Evolutionary conservation across 2,329 filamentous ascomycete species (phyloP).

Genomic region (Fusarium keratoplasticum): DNA sequence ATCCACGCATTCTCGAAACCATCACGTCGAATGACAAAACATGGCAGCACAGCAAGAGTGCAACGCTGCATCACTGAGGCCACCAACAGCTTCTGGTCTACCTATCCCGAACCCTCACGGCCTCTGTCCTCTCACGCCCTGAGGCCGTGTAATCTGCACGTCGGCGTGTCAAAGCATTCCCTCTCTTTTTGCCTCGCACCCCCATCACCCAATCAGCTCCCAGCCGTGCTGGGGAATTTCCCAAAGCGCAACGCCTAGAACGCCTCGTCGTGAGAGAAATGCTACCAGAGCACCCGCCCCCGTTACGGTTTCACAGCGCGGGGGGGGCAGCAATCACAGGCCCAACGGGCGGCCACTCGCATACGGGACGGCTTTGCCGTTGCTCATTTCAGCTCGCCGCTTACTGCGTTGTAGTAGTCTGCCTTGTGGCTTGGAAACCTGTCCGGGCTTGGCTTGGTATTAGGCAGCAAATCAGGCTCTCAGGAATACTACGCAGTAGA

Average conservation of each 20-base stretch:
- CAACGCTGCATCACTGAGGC: slow-evolving; percentile 2
- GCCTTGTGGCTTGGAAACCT: background rate
- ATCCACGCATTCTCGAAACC: background rate
- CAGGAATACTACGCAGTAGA: background rate
- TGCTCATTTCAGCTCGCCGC: background rate
- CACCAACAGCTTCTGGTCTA: slow-evolving; percentile 16
- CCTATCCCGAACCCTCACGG: slow-evolving; percentile 6
- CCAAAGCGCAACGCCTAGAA: slow-evolving; percentile 23
- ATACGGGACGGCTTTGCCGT: background rate
- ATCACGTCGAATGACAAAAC: background rate
- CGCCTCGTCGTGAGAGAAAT: slow-evolving; percentile 20
- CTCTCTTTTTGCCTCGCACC: background rate
- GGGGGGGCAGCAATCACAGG: background rate
- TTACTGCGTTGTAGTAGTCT: background rate
- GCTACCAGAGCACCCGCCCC: background rate
- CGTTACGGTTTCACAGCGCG: slow-evolving; percentile 15
- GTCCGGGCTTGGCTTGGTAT: background rate
- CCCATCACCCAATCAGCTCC: slow-evolving; percentile 14
- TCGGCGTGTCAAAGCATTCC: slow-evolving; percentile 29
- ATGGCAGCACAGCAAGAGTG: background rate
- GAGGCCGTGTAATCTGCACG: slow-evolving; percentile 26
- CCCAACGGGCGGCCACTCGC: background rate
- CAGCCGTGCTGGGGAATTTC: background rate
- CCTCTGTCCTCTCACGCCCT: slow-evolving; percentile 21
- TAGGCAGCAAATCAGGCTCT: background rate